Evolutionary conservation across 129 eudicot genomes (phyloP).

Genomic region (Arctium minus): DNA sequence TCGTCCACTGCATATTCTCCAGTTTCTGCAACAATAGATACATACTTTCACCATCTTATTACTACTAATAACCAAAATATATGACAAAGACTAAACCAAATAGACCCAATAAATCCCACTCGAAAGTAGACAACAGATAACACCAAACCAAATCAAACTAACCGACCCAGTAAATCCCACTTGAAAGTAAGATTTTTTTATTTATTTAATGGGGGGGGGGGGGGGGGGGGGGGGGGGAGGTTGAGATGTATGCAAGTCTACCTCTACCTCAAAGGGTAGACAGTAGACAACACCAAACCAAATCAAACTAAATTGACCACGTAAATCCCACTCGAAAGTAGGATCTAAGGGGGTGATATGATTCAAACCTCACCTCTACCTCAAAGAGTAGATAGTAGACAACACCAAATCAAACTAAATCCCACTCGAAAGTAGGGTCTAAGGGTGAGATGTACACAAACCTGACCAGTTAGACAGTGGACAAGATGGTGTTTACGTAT

Average conservation of each 20-base stretch:
- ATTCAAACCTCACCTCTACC: background rate
- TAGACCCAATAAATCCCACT: background rate
- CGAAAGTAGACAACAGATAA: background rate
- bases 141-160: too few relatives aligned
- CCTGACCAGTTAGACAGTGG: background rate
- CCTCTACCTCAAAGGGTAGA: too few relatives aligned
- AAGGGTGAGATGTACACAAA: background rate
- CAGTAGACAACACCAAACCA: too few relatives aligned
- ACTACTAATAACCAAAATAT: background rate
- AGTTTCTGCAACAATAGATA: constrained; percentile 55
- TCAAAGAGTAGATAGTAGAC: background rate
- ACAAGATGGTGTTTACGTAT: background rate
- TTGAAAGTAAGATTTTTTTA: too few relatives aligned
- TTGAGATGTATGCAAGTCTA: too few relatives aligned
- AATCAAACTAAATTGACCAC: too few relatives aligned
- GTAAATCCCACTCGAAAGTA: background rate
- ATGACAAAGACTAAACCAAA: background rate
- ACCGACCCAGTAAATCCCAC: too few relatives aligned
- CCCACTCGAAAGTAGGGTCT: background rate
- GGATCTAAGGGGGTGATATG: background rate
- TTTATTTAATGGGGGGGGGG: too few relatives aligned
- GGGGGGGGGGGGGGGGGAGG: too few relatives aligned
- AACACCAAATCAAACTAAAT: background rate
- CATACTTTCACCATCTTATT: constrained; percentile 13
- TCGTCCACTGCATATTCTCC: constrained; percentile 97